phyloP scores from a whole-genome alignment of 73 alveolate genomes.

The Tetrahymena thermophila region DNA sequence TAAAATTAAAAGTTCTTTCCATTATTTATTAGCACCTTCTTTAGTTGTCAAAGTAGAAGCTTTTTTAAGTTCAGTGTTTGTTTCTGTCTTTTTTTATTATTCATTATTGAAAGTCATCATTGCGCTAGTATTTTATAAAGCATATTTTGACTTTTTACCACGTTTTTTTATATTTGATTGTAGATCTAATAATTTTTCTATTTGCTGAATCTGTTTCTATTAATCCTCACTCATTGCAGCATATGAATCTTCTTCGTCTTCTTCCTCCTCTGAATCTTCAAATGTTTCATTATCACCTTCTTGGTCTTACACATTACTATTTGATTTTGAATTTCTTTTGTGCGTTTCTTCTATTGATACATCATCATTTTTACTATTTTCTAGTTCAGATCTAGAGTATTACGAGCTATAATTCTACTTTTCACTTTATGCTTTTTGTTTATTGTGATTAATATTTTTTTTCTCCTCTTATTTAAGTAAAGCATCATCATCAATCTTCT shows the following conservation, averaged over 20 bases:
- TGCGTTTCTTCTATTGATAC: background rate
- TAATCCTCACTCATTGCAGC: background rate
- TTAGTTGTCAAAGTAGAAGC: background rate
- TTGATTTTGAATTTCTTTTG: background rate
- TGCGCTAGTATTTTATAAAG: background rate
- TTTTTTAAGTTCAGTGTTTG: background rate
- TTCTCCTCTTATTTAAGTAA: background rate
- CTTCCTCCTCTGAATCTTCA: background rate
- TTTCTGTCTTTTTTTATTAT: background rate
- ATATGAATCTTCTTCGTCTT: background rate
- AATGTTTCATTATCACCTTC: background rate
- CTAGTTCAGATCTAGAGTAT: background rate
- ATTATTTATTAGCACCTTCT: background rate
- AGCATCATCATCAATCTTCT: background rate
- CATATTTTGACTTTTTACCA: background rate
- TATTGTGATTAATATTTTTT: no score
- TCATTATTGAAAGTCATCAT: background rate
- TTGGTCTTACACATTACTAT: background rate
- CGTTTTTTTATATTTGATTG: background rate
- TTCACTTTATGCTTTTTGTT: background rate
- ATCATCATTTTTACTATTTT: background rate
- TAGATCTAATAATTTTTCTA: background rate
- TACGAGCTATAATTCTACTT: background rate
- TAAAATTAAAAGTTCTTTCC: background rate
- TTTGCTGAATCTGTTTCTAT: background rate